A percentile compares a stretch with the other conserved stretches of the same genome.
These are phyloP conservation scores for Pelagomonas calceolata DNA, from an alignment of 108 stramenopile genomes.

Conservation along the genomic window DNA sequence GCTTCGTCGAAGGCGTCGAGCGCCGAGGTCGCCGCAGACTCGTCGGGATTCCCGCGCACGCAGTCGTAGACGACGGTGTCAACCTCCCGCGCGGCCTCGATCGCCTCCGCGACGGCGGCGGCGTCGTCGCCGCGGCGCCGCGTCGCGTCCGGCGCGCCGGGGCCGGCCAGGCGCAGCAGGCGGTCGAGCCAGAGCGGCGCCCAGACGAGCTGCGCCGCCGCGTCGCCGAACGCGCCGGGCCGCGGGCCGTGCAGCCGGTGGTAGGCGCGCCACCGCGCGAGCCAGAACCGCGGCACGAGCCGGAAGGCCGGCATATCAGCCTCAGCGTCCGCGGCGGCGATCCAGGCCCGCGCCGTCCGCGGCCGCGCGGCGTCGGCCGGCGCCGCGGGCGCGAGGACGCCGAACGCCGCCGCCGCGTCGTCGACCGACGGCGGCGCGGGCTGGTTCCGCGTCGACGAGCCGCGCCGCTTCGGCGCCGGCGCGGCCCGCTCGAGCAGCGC, in stretches of 20 bases:
- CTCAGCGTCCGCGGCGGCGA: too few relatives aligned
- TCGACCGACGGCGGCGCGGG: too few relatives aligned
- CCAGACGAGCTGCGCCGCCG: background rate
- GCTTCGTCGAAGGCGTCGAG: background rate
- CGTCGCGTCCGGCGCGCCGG: background rate
- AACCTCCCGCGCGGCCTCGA: background rate
- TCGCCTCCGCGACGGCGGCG: background rate
- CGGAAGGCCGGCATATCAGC: background rate
- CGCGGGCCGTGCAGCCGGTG: background rate
- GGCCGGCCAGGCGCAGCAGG: too few relatives aligned
- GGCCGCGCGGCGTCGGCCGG: too few relatives aligned
- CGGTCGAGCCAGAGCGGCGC: too few relatives aligned
- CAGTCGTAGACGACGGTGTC: background rate
- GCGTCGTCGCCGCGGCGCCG: background rate
- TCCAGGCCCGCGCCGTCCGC: too few relatives aligned
- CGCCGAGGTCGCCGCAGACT: background rate
- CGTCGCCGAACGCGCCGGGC: background rate
- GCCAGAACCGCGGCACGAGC: background rate
- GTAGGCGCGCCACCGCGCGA: slow-evolving; percentile 1
- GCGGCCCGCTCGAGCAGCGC: background rate
- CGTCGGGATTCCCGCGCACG: background rate
- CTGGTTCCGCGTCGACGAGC: too few relatives aligned
- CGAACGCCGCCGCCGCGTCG: too few relatives aligned
- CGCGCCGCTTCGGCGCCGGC: too few relatives aligned
- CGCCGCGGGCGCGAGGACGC: too few relatives aligned